Base-by-base conservation (phyloP, 2,329 filamentous ascomycete species). In the Aspergillus calidoustus region DNA sequence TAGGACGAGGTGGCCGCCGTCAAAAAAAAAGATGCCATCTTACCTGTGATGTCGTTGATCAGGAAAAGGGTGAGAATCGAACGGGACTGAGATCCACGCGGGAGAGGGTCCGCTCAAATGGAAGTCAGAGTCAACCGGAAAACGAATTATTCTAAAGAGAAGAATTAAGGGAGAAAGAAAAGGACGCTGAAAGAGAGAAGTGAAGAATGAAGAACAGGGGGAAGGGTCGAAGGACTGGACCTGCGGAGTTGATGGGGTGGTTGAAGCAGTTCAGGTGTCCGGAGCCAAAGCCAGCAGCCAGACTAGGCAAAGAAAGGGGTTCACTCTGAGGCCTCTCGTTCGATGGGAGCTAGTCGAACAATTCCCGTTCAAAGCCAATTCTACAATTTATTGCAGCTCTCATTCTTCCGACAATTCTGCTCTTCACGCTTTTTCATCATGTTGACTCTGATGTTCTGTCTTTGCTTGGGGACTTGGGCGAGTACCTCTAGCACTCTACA, bases 251-350 rank as follows among this genome's bases (percentile, higher is more conserved):
- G 65, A 64, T 60, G 57, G 64, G 61, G 63, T 66, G 62, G 63
- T 64, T 65, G 56, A 54, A 52, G 63, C 66, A 68, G 67, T 66
- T 65, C 62, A 63, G 63, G 60, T 61, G 46, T 59, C 59, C 60
- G 64, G 62, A 62, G 63, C 55, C 54, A 64, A 57, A 54, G 57
- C 47, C 23, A 54, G 60, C 56, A 67, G 66, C 62, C 66, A 68
- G 67, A 68, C 67, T 67, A 67, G 69, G 66, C 72, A 71, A 75
- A 71, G 75, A 70, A 69, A 71, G 72, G 72, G 67, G 64, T 62
- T 67, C 58, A 53, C 46, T 25, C 41, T 49, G 34, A 50, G 52
- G 47, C 54, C 25, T 56, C 43, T 30, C 43, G 43, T 41, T 41
- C 34, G 11, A 41, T 41, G 34, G 11, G 34, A 41, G 34, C 34